phyloP scores from a whole-genome alignment of 805 yeast genomes.

The Grigorovia transvaalensis region DNA sequence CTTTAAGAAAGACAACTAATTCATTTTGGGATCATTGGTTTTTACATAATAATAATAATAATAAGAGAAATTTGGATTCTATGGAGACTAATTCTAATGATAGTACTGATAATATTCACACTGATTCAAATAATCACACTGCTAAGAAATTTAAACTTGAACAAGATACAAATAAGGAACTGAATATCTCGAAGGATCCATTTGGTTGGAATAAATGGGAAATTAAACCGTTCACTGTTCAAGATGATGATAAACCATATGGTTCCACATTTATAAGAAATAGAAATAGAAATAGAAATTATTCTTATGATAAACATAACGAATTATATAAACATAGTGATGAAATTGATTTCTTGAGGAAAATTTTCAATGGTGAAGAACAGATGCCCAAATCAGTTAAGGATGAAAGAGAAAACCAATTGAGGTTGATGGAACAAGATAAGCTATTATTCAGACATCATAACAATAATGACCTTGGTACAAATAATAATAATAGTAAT shows the following conservation, averaged over 20 bases:
- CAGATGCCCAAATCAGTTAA: slow-evolving; percentile 18
- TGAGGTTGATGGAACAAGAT: slow-evolving; percentile 17
- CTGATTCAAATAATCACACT: not conserved
- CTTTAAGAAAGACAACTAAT: not conserved
- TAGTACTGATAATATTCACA: slow-evolving; percentile 7
- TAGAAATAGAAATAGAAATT: slow-evolving; percentile 9
- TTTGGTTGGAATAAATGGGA: slow-evolving; percentile 22
- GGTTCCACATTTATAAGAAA: slow-evolving; percentile 30
- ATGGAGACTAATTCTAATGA: slow-evolving; percentile 6
- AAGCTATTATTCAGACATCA: not conserved
- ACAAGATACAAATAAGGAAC: not conserved
- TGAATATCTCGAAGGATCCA: slow-evolving; percentile 18
- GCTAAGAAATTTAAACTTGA: too few species aligned
- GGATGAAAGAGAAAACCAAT: slow-evolving; percentile 19
- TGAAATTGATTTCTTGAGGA: slow-evolving; percentile 24
- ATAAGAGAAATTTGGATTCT: not conserved
- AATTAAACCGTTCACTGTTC: slow-evolving; percentile 22
- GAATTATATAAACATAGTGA: slow-evolving; percentile 2
- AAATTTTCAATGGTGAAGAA: slow-evolving; percentile 29
- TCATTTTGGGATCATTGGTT: not conserved
- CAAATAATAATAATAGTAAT: not conserved
- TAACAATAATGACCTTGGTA: not conserved
- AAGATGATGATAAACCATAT: slow-evolving; percentile 12
- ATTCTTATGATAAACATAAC: not conserved
- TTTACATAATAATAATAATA: too few species aligned